These are phyloP conservation scores for Irpex lacteus DNA, from an alignment of 1,284 basidiomycete genomes.

Conservation along the genomic window DNA sequence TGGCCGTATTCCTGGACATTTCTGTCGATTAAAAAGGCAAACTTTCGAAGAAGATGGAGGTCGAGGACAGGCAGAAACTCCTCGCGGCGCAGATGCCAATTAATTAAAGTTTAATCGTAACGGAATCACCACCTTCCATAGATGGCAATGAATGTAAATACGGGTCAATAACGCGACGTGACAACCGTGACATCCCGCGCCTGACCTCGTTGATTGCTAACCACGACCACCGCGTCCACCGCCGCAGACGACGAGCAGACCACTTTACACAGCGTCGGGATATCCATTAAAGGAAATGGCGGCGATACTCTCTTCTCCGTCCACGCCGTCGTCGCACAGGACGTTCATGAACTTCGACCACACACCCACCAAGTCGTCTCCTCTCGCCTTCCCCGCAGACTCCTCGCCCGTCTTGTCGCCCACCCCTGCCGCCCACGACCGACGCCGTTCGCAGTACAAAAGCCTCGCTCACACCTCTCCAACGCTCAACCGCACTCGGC, in stretches of 20 bases:
- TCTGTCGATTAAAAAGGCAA: not conserved
- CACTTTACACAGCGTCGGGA: not conserved
- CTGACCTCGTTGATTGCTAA: not conserved
- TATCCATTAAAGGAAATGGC: not conserved
- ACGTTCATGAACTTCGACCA: conserved; percentile 5
- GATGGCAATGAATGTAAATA: not conserved
- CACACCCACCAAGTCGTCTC: conserved; percentile 23
- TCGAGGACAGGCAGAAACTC: not conserved
- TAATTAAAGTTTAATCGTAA: not conserved
- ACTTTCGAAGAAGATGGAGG: not conserved
- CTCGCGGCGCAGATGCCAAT: not conserved
- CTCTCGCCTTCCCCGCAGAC: conserved; percentile 20
- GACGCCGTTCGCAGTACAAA: conserved; percentile 27
- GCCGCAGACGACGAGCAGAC: not conserved
- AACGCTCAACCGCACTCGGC: conserved; percentile 13
- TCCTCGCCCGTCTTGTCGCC: conserved; percentile 22
- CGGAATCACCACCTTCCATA: not conserved
- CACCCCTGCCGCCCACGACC: conserved; percentile 19
- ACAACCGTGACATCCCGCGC: conserved; percentile 2
- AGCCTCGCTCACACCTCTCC: conserved; percentile 18
- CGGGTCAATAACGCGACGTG: conserved; percentile 12
- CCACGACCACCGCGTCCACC: not conserved
- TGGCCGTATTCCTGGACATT: too few relatives aligned
- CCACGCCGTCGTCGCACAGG: conserved; percentile 11
- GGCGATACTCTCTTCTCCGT: conserved; percentile 9